Percentiles rank a stretch among this genome's conserved stretches.
Conservation (phyloP, 768 basidiomycete species). For the Phylloporus sp. region DNA sequence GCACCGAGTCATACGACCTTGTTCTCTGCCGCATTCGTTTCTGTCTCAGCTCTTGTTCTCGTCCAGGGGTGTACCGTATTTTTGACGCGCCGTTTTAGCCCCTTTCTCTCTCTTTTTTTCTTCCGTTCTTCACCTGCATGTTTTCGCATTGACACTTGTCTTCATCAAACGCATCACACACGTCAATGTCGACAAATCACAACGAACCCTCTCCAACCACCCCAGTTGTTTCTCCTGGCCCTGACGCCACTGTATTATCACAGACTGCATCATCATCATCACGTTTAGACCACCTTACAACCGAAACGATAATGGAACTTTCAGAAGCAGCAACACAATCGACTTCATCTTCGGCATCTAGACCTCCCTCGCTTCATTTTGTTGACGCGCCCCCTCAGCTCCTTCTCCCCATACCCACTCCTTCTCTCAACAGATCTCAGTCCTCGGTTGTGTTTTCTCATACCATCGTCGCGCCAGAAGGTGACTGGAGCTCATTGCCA, state of each 20-base stretch:
- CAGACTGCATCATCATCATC: constrained; percentile 17
- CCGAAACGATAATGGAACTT: constrained; percentile 18
- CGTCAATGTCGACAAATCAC: constrained; percentile 25
- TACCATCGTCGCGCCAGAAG: constrained; percentile 31
- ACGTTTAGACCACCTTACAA: constrained; percentile 21
- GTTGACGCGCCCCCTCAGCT: constrained; percentile 27
- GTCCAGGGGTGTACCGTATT: constrained; percentile 3
- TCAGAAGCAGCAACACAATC: constrained; percentile 16
- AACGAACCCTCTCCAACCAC: constrained; percentile 19
- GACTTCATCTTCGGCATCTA: constrained; percentile 11
- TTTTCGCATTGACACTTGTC: constrained; percentile 12
- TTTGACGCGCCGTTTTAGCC: constrained; percentile 8
- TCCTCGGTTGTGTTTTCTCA: constrained; percentile 46
- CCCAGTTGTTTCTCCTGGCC: constrained; percentile 8
- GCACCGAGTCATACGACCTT: not conserved
- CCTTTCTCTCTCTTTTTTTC: not conserved
- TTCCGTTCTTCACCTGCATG: constrained; percentile 14
- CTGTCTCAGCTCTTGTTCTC: constrained; percentile 9
- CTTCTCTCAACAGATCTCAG: constrained; percentile 37
- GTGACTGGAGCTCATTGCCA: constrained; percentile 41
- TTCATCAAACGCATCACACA: constrained; percentile 8
- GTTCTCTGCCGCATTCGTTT: not conserved
- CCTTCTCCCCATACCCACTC: constrained; percentile 42
- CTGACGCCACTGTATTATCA: constrained; percentile 25
- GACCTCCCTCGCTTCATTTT: constrained; percentile 19